Evolutionary conservation across 2,329 filamentous ascomycete species (phyloP).

Genomic region (Aspergillus quadricinctus): DNA sequence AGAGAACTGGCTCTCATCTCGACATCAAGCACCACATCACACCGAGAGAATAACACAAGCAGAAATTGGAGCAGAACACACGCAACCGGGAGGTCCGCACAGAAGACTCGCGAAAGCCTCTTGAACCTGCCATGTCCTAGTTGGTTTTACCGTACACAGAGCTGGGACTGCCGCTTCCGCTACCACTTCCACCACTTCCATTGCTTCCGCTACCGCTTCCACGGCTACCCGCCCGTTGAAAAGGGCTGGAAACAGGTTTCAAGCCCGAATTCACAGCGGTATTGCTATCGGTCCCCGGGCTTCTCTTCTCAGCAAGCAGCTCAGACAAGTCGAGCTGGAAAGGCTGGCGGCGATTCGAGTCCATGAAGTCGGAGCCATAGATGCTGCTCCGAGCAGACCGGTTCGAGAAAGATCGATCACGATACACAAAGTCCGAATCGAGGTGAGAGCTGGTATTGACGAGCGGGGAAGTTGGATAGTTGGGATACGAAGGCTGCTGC

Average conservation of each 20-base stretch:
- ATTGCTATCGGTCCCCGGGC: conserved; percentile 29
- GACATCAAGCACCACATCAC: conserved; percentile 4
- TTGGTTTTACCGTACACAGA: conserved; percentile 32
- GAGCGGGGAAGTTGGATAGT: conserved; percentile 32
- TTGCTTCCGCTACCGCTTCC: conserved; percentile 46
- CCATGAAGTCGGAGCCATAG: conserved; percentile 31
- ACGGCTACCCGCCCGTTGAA: conserved; percentile 42
- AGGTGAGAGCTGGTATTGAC: conserved; percentile 29
- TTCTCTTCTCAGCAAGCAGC: conserved; percentile 25
- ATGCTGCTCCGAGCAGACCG: conserved; percentile 37
- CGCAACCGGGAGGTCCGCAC: conserved; percentile 3
- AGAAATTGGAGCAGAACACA: conserved; percentile 5
- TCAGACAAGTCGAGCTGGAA: conserved; percentile 32
- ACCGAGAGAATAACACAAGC: conserved; percentile 8
- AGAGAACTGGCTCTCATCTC: background rate
- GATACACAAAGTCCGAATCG: conserved; percentile 27
- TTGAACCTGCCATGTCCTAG: conserved; percentile 8
- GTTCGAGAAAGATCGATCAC: conserved; percentile 41
- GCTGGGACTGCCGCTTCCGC: conserved; percentile 39
- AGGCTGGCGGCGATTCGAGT: conserved; percentile 25
- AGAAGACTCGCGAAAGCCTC: background rate
- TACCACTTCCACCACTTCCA: conserved; percentile 36
- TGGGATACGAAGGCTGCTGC: conserved; percentile 27
- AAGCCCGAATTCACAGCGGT: conserved; percentile 33
- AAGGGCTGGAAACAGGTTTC: conserved; percentile 35